These are phyloP conservation scores for Aspergillus sp. DNA, from an alignment of 2,329 filamentous ascomycete species.

Conservation along the genomic window DNA sequence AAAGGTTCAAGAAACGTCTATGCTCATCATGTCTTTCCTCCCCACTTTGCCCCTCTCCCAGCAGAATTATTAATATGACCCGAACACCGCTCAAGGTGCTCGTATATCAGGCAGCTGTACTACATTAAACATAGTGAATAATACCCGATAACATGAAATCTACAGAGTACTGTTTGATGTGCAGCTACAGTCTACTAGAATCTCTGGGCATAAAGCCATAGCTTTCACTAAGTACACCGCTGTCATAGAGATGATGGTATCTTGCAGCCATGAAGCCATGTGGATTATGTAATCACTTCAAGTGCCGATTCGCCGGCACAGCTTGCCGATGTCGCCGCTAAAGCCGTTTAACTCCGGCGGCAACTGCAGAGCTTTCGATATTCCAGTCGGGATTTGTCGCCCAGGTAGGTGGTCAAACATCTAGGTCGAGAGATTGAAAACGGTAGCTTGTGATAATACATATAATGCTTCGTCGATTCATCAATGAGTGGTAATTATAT, in stretches of 20 bases:
- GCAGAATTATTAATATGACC: not conserved
- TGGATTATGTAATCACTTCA: not conserved
- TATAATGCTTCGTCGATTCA: too few species aligned
- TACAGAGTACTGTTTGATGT: not conserved
- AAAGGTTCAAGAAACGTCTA: constrained; percentile 3
- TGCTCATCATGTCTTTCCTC: not conserved
- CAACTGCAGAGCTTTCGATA: too few species aligned
- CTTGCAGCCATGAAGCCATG: not conserved
- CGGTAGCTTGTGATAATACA: too few species aligned
- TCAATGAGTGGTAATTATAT: not conserved
- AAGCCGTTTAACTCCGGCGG: not conserved
- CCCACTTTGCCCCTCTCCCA: constrained; percentile 4
- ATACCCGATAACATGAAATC: not conserved
- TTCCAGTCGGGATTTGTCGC: too few species aligned
- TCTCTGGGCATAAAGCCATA: not conserved
- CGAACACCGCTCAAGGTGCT: not conserved
- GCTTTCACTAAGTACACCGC: too few species aligned
- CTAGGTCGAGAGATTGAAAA: too few species aligned
- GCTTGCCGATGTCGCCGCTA: not conserved
- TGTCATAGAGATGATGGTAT: not conserved
- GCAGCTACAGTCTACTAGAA: not conserved
- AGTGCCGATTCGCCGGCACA: not conserved
- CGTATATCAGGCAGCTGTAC: not conserved
- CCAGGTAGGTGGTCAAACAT: too few species aligned
- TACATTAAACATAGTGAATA: not conserved